Evolutionary conservation across 805 yeast genomes (phyloP), one percentile per base, ranked within the genome.

Genomic region (Kodamaea kaohsiungensis): DNA sequence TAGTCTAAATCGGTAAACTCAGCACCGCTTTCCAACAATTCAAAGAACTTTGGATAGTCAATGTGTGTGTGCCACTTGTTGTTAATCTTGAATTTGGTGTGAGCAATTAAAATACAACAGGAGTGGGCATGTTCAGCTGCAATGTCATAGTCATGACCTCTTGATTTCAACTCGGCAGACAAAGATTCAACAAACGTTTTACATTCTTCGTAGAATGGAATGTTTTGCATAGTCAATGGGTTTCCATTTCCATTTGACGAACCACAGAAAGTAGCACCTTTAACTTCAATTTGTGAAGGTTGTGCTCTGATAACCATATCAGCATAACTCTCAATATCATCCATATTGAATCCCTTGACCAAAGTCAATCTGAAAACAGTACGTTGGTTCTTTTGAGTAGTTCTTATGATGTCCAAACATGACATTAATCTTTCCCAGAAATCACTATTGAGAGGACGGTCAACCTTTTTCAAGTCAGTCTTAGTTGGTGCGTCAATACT

Each of bases 71-170:
- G 80, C 98, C 98, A 91, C 59, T 79, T 82, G 35, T 81, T 86
- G 65, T 87, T 70, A 54, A 85, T 84, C 58, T 82, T 77, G 77
- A 91, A 91, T 63, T 85, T 83, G 40, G 76, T 77, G 59, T 87
- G 87, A 0, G 96, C 97, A 61, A 92, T 83, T 59, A 91, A 76
- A 16, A 92, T 87, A 74, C 97, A 92, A 72, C 97, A 92, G 2
- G 96, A 88, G 67, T 91, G 98, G 0, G 97, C 96, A 68, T 91
- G 98, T 69, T 92, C 97, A 0, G 97, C 96, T 9, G 97, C 97
- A 55, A 91, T 76, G 47, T 85, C 96, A 65, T 92, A 91, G 25
- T 78, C 79, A 30, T 87, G 75, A 0, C 91, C 91, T 61, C 96
- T 80, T 10, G 76, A 69, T 51, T 82, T 76, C 54, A 91, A 77